Evolutionary conservation across 805 yeast genomes (phyloP), one percentile per base, ranked within the genome.

Genomic region (Maudiozyma saulgeensis): DNA sequence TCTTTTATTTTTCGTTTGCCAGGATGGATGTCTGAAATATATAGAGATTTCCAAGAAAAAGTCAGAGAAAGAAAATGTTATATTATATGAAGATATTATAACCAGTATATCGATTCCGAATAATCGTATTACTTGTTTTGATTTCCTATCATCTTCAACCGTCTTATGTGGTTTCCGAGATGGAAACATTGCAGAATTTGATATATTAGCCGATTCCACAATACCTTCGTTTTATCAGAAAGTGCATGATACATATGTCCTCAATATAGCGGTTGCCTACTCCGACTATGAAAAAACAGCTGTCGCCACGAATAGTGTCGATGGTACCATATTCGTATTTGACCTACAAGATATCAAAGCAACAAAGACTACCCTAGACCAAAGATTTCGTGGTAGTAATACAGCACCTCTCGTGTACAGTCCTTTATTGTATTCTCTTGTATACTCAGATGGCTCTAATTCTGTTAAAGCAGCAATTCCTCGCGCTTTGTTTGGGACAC

Each of bases 141-240:
- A 76, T 53, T 77, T 76, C 64, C 40, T 78, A 5, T 70, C 72
- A 9, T 56, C 69, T 5, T 66, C 68, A 2, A 67, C 59, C 12
- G 60, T 84, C 1, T 60, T 82, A 2, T 77, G 79, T 31, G 91
- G 90, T 0, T 73, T 78, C 5, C 62, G 70, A 2, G 75, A 77
- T 47, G 93, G 93, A 0, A 68, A 68, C 31, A 64, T 84, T 9
- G 81, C 80, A 0, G 88, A 82, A 57, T 81, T 73, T 50, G 67
- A 72, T 11, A 55, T 80, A 0, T 38, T 55, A 2, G 63, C 63
- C 7, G 49, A 40, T 26, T 26, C 37, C 11, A 49, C 46, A 2
- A 19, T 48, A 0, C 80, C 79, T 0, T 67, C 73, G 1, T 72
- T 53, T 50, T 60, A 69, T 25, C 57, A 60, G 26, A 73, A 71